Base-by-base conservation (phyloP, 805 yeast genomes). In the Kuraishia ogatae region DNA sequence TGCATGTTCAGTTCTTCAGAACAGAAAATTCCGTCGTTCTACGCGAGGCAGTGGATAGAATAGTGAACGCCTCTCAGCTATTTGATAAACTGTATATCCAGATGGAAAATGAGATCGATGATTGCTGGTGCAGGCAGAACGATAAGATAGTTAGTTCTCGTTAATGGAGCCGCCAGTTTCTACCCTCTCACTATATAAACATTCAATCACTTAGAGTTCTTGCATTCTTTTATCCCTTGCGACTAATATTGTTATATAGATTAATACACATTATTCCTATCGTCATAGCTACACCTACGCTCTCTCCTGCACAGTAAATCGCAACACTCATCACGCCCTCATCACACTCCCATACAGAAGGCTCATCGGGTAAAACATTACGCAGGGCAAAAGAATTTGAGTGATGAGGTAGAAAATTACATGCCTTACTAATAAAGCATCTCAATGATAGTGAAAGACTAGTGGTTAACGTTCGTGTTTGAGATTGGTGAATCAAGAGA, bases 1-100 rank as follows among this genome's bases (percentile, higher is more conserved):
- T 93, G 15, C 98, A 94, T 65, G 77, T 93, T 11, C 97, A 89
- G 66, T 82, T 74, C 23, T 79, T 75, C 61, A 65, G 78, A 20
- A 64, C 69, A 7, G 73, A 68, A 49, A 70, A 61, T 53, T 63
- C 73, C 1, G 26, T 64, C 5, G 46, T 53, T 13, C 60, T 71
- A 2, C 56, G 65, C 47, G 55, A 57, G 22, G 66, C 67, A 52
- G 60, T 70, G 20, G 67, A 68, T 22, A 62, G 60, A 50, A 39
- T 69, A 0, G 60, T 70, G 52, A 55, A 53, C n/a, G 56, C 55
- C 15, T 59, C 66, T 21, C 48, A 48, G 1, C 56, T 57, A 3
- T 58, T 69, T 4, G 59, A 61, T 10, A 61, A 64, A 29, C 64
- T 66, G 13, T 70, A 64, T 50, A 24, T 70, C 13, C 75, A 71